Base-by-base conservation (phyloP, 2,329 filamentous ascomycete species). In the Amphichorda felina region DNA sequence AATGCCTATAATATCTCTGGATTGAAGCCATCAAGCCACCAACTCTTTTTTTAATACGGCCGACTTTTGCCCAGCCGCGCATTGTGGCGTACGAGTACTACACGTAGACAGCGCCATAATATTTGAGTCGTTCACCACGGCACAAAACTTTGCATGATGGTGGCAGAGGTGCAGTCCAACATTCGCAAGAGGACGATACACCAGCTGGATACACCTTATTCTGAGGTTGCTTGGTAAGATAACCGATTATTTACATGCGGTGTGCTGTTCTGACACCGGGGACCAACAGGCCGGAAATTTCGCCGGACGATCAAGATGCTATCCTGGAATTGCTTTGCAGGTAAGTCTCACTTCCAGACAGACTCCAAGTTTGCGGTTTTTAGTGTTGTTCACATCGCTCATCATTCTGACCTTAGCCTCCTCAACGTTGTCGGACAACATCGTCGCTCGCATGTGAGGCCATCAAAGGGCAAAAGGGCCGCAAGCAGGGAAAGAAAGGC, bases 301-400 rank as follows among this genome's bases (percentile, higher is more conserved):
- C 63, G 2, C 49, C 57, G 14, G 60, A 72, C 33, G 64, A 82
- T 35, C 76, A 82, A 52, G 68, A 78, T 35, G 63, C 66, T 4
- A 78, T 83, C 26, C 50, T 83, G 8, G 76, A 82, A 42, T 60
- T 85, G 33, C 61, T 83, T 5, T 81, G 72, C 69, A 70, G 63
- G 79, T 82, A 65, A 39, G 54, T 45, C 15, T 30, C 33, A 60
- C 10, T 17, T 17, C n/a, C 3, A 34, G 14, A 30, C 6, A 13
- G n/a, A 22, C 14, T 18, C 25, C n/a, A n/a, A n/a, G n/a, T n/a
- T n/a, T n/a, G n/a, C n/a, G n/a, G n/a, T n/a, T n/a, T n/a, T n/a
- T n/a, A n/a, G n/a, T n/a, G n/a, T n/a, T n/a, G n/a, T n/a, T n/a
- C n/a, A n/a, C n/a, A n/a, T 29, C 5, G 14, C 30, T 34, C 8